Conservation (phyloP, 257 asterid species). For the Eucommia ulmoides region DNA sequence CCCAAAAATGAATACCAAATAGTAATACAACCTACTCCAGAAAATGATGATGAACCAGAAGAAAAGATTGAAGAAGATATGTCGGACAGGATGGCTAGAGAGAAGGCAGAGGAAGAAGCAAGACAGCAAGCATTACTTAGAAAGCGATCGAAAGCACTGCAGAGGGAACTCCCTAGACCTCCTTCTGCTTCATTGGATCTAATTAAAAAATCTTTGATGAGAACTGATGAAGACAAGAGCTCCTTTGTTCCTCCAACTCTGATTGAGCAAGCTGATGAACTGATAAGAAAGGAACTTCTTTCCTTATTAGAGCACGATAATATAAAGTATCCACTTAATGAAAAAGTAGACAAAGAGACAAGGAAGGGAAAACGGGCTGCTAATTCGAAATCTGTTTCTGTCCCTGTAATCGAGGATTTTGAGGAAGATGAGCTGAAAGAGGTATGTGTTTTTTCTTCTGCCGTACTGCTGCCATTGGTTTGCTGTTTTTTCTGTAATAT, state of each 20-base stretch:
- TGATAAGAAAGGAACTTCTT: conserved; percentile 71
- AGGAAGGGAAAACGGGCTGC: conserved; percentile 59
- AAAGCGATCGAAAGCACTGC: conserved; percentile 89
- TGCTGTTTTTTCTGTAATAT: neutral
- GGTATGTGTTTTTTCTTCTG: conserved; percentile 25
- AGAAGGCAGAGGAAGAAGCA: conserved; percentile 94
- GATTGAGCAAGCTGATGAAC: conserved; percentile 93
- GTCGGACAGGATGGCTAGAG: conserved; percentile 93
- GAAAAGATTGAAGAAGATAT: conserved; percentile 97
- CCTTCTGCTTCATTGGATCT: conserved; percentile 72
- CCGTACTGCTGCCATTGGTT: neutral
- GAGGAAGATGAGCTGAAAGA: conserved; percentile 74
- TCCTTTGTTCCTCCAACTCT: conserved; percentile 85
- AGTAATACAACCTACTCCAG: conserved; percentile 52
- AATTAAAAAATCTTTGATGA: conserved; percentile 51
- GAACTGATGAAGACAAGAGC: conserved; percentile 84
- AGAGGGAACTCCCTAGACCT: conserved; percentile 98
- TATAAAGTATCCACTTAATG: conserved; percentile 76
- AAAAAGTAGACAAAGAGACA: conserved; percentile 63
- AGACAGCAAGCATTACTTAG: conserved; percentile 67
- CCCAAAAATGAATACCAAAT: conserved; percentile 93
- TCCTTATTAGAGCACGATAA: conserved; percentile 89
- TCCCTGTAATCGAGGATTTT: conserved; percentile 67
- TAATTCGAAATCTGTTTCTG: conserved; percentile 32
- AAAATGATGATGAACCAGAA: conserved; percentile 85